phyloP scores from a whole-genome alignment of 306 rosid genomes.

The Citrullus mucosospermus region DNA sequence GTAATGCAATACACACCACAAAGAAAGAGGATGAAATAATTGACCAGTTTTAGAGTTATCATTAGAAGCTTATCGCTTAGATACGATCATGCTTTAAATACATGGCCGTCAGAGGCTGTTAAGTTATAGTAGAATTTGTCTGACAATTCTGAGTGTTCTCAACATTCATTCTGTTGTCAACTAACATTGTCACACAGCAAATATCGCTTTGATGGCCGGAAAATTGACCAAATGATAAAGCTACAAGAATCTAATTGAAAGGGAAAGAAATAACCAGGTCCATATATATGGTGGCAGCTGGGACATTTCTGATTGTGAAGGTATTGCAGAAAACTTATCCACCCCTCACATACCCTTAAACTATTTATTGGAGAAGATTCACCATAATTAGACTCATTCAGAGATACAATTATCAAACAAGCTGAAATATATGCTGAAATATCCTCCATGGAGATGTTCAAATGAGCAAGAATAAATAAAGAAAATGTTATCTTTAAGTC shows the following conservation, averaged over 20 bases:
- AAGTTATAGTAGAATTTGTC: neutral
- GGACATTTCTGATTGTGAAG: neutral
- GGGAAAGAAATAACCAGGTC: neutral
- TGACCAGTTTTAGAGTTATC: neutral
- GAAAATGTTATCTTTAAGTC: neutral
- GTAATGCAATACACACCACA: neutral
- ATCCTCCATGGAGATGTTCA: neutral
- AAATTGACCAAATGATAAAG: neutral
- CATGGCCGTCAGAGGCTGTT: neutral
- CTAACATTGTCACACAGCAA: neutral
- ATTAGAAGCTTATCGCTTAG: neutral
- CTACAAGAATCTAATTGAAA: neutral
- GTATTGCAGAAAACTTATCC: neutral
- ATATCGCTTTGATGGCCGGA: neutral
- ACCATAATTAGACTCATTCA: neutral
- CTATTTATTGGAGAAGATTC: neutral
- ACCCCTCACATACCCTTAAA: neutral
- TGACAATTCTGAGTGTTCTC: neutral
- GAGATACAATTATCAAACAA: neutral
- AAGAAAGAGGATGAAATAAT: neutral
- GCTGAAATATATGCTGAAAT: neutral
- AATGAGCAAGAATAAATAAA: neutral
- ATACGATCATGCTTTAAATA: neutral
- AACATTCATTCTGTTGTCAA: neutral
- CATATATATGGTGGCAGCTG: neutral